A percentile compares a stretch with the other conserved stretches of the same genome.
These are phyloP conservation scores for Penicillium silybi DNA, from an alignment of 495 filamentous ascomycete genomes.

Conservation along the genomic window DNA sequence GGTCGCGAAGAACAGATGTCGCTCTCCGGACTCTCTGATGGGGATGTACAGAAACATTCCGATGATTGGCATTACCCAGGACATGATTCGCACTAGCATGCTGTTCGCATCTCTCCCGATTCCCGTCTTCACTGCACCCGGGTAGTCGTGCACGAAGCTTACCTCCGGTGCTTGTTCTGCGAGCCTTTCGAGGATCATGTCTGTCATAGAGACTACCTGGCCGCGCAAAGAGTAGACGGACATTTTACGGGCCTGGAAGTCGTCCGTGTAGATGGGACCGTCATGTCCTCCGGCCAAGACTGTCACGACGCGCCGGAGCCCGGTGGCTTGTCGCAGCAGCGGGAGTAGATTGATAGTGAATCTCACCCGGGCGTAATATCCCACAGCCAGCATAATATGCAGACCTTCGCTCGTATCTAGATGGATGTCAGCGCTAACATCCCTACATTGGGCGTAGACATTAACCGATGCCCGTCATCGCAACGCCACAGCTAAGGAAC, in stretches of 20 bases:
- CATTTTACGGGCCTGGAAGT: conserved; percentile 37
- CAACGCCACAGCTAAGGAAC: conserved; percentile 36
- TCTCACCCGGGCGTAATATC: conserved; percentile 60
- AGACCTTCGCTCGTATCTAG: conserved; percentile 58
- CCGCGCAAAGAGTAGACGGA: conserved; percentile 13
- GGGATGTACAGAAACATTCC: conserved; percentile 29
- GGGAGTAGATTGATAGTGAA: conserved; percentile 64
- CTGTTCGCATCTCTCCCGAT: conserved; percentile 6
- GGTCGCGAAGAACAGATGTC: conserved; percentile 53
- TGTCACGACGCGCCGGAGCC: conserved; percentile 55
- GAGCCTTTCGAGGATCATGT: conserved; percentile 46
- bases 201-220: conserved; percentile 45
- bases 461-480: conserved; percentile 11
- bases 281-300: conserved; percentile 54
- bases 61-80: conserved; percentile 15
- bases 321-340: conserved; percentile 40
- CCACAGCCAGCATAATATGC: conserved; percentile 47
- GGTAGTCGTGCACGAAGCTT: conserved; percentile 7
- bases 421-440: neutral
- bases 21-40: conserved; percentile 46
- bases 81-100: neutral
- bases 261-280: conserved; percentile 42
- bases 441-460: neutral
- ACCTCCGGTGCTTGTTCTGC: conserved; percentile 25
- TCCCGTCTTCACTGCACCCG: neutral